phyloP scores from a whole-genome alignment of 2,329 filamentous ascomycete genomes.

The Amesomyces nigricolor region DNA sequence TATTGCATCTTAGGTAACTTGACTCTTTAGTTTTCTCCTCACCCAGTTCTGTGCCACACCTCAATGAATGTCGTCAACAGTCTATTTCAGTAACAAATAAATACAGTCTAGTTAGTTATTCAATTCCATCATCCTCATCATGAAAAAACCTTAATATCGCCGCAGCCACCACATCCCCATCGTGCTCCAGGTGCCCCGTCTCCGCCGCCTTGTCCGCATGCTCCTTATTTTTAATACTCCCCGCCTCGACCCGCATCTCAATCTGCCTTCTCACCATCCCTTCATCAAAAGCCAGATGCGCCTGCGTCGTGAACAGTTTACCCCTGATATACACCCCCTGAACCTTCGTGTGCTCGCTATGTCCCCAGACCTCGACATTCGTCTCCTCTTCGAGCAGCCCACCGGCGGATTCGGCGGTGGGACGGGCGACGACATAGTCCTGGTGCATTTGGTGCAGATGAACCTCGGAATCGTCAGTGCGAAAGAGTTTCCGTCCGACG shows the following conservation, averaged over 20 bases:
- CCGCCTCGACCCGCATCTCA: conserved; percentile 50
- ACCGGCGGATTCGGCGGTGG: conserved; percentile 29
- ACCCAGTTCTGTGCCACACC: no score
- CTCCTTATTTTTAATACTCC: conserved; percentile 57
- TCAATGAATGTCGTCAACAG: no score
- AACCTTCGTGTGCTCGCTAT: conserved; percentile 58
- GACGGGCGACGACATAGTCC: conserved; percentile 62
- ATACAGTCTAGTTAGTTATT: conserved; percentile 3
- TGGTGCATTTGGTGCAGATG: conserved; percentile 75
- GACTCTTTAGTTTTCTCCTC: no score
- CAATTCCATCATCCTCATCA: conserved; percentile 38
- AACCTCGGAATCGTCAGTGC: conserved; percentile 43
- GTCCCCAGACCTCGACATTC: conserved; percentile 53
- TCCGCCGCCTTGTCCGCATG: conserved; percentile 57
- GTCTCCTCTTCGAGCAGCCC: conserved; percentile 36
- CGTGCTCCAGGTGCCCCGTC: conserved; percentile 58
- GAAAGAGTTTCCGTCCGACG: conserved; percentile 64
- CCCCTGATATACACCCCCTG: conserved; percentile 68
- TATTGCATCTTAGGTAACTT: no score
- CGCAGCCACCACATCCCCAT: conserved; percentile 60
- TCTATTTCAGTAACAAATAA: no score
- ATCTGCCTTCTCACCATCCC: conserved; percentile 63
- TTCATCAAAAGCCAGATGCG: conserved; percentile 70
- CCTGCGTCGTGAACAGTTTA: conserved; percentile 67
- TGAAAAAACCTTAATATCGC: conserved; percentile 59